A percentile compares a stretch with the other conserved stretches of the same genome.
These are phyloP conservation scores for Exophiala sideris DNA, from an alignment of 2,329 filamentous ascomycete genomes.

Conservation along the genomic window DNA sequence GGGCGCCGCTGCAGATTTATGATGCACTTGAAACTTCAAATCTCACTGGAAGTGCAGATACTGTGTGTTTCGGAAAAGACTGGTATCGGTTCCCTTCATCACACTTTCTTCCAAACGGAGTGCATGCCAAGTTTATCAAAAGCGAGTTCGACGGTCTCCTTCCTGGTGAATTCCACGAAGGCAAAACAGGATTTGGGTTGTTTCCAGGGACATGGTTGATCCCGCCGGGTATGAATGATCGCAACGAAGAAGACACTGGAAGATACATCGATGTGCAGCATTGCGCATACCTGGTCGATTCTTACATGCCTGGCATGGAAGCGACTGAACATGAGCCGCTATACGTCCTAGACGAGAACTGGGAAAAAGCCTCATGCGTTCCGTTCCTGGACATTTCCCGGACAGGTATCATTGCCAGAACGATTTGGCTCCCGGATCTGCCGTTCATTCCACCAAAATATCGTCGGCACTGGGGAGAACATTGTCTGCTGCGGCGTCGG, in stretches of 20 bases:
- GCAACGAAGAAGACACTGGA: slow-evolving; percentile 76
- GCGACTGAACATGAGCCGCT: slow-evolving; percentile 72
- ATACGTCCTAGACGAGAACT: slow-evolving; percentile 71
- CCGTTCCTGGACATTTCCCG: slow-evolving; percentile 75
- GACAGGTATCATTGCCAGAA: slow-evolving; percentile 70
- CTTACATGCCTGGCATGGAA: slow-evolving; percentile 63
- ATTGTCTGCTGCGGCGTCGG: slow-evolving; percentile 73
- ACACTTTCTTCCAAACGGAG: slow-evolving; percentile 79
- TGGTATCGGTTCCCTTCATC: slow-evolving; percentile 98
- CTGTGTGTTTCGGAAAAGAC: slow-evolving; percentile 88
- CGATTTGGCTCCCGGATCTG: slow-evolving; percentile 76
- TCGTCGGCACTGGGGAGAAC: slow-evolving; percentile 77
- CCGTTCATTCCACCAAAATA: slow-evolving; percentile 65
- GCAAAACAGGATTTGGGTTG: slow-evolving; percentile 63
- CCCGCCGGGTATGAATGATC: slow-evolving; percentile 84
- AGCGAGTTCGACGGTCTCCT: slow-evolving; percentile 86
- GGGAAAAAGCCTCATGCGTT: slow-evolving; percentile 73
- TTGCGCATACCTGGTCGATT: slow-evolving; percentile 86
- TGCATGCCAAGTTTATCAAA: slow-evolving; percentile 83
- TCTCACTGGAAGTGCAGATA: slow-evolving; percentile 60
- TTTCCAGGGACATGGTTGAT: slow-evolving; percentile 81
- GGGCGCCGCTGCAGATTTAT: slow-evolving; percentile 69
- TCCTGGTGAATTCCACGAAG: slow-evolving; percentile 84
- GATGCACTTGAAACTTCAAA: slow-evolving; percentile 46
- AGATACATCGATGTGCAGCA: slow-evolving; percentile 76